These are phyloP conservation scores for bread wheat (Triticum aestivum) DNA, from an alignment of 176 grass and related monocot species.

Conservation along the genomic window DNA sequence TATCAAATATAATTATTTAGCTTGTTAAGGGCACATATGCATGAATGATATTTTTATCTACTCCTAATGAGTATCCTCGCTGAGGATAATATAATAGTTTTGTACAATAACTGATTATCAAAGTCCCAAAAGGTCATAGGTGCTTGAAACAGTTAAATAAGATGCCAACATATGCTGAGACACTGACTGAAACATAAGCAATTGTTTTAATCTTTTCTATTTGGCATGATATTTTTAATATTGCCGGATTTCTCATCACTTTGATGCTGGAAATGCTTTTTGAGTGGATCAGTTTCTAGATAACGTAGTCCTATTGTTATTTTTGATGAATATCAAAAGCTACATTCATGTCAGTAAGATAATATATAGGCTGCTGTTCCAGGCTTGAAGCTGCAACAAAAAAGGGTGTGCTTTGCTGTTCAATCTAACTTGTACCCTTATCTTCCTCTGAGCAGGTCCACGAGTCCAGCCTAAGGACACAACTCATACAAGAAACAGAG, in stretches of 20 bases:
- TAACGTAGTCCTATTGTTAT: background rate
- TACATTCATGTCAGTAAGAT: background rate
- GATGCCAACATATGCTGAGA: too few species aligned
- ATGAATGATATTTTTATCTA: constrained; percentile 15
- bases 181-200: background rate
- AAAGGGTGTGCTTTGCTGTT: background rate
- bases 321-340: background rate
- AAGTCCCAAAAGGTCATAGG: too few species aligned
- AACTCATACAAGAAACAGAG: constrained; percentile 68
- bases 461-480: constrained; percentile 85
- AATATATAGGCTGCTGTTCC: background rate
- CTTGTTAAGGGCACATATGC: background rate
- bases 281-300: background rate
- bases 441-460: constrained; percentile 61
- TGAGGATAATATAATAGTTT: too few species aligned
- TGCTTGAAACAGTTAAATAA: too few species aligned
- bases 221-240: background rate
- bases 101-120: too few species aligned
- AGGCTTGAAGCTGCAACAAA: background rate
- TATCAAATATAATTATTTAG: background rate
- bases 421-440: constrained; percentile 8
- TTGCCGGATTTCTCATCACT: background rate
- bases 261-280: background rate
- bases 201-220: background rate
- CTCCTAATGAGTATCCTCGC: background rate